Evolutionary conservation across 768 basidiomycete genomes (phyloP).

Genomic region (Rhodotorula graminis): DNA sequence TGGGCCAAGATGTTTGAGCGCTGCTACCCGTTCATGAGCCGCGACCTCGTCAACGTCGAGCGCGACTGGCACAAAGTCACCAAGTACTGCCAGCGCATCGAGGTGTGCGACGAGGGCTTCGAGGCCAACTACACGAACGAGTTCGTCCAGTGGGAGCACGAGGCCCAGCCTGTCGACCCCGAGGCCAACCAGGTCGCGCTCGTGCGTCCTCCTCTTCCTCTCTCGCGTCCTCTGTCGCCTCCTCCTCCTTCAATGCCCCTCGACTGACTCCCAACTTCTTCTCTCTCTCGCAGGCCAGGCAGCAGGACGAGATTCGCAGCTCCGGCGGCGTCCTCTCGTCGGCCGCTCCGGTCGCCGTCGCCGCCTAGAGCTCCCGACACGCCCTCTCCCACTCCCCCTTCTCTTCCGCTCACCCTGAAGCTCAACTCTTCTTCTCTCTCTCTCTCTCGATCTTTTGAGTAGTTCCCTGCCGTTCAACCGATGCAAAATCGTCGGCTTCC

Average conservation of each 20-base stretch:
- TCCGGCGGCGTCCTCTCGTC: slow-evolving; percentile 21
- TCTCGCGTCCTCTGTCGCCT: no score
- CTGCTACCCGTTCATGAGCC: slow-evolving; percentile 38
- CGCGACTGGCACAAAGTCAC: slow-evolving; percentile 42
- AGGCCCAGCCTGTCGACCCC: slow-evolving; percentile 20
- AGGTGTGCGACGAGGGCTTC: slow-evolving; percentile 30
- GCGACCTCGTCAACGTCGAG: slow-evolving; percentile 33
- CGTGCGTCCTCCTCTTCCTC: slow-evolving; percentile 3
- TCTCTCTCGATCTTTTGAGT: neutral
- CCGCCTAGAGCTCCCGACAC: neutral
- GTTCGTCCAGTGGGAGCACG: slow-evolving; percentile 24
- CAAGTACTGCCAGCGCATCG: slow-evolving; percentile 38
- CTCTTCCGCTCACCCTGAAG: neutral
- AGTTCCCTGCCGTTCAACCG: neutral
- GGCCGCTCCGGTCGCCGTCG: neutral
- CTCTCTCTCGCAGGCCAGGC: neutral
- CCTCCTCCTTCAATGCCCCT: neutral
- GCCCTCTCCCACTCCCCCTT: neutral
- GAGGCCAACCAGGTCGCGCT: slow-evolving; percentile 28
- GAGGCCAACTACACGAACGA: slow-evolving; percentile 42
- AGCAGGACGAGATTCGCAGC: slow-evolving; percentile 19
- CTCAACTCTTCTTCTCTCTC: neutral
- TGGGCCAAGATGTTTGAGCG: slow-evolving; percentile 39
- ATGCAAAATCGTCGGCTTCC: neutral
- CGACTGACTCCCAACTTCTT: no score